Conservation (phyloP, 805 yeast species). For the Saccharomycopsis guyanensis region DNA sequence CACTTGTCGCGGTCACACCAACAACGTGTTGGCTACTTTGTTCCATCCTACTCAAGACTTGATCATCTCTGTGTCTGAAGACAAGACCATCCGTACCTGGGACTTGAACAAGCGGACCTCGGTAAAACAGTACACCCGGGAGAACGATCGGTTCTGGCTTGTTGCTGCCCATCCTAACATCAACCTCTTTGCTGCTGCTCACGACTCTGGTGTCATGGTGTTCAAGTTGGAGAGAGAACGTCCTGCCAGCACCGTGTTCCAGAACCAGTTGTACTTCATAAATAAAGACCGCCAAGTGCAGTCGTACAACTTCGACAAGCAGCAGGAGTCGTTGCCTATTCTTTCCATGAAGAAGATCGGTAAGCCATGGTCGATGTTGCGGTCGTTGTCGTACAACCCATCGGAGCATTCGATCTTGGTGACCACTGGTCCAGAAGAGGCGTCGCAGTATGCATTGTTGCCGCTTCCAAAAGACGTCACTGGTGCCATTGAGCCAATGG, state of each 20-base stretch:
- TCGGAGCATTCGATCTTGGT: constrained; percentile 82
- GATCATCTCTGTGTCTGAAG: constrained; percentile 90
- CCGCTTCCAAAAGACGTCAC: constrained; percentile 77
- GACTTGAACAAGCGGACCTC: constrained; percentile 90
- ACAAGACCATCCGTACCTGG: constrained; percentile 94
- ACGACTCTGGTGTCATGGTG: constrained; percentile 96
- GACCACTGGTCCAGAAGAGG: constrained; percentile 66
- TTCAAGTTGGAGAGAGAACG: constrained; percentile 96
- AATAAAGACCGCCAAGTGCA: constrained; percentile 84
- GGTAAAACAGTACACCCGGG: constrained; percentile 89
- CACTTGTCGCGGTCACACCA: constrained; percentile 95
- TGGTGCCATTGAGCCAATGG: constrained; percentile 81
- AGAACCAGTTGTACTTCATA: constrained; percentile 67
- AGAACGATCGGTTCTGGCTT: constrained; percentile 91
- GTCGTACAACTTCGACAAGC: constrained; percentile 58
- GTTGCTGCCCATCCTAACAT: constrained; percentile 82
- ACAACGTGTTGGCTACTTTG: constrained; percentile 78
- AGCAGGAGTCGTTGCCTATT: constrained; percentile 66
- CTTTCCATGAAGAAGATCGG: constrained; percentile 80
- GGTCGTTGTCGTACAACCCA: constrained; percentile 84
- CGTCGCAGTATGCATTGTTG: constrained; percentile 63
- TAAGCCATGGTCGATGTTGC: constrained; percentile 76
- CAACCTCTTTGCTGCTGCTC: constrained; percentile 93
- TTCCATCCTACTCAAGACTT: constrained; percentile 94
- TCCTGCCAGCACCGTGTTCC: constrained; percentile 75